Evolutionary conservation across 495 filamentous ascomycete genomes (phyloP).

Genomic region (Tetracladium marchalianum): DNA sequence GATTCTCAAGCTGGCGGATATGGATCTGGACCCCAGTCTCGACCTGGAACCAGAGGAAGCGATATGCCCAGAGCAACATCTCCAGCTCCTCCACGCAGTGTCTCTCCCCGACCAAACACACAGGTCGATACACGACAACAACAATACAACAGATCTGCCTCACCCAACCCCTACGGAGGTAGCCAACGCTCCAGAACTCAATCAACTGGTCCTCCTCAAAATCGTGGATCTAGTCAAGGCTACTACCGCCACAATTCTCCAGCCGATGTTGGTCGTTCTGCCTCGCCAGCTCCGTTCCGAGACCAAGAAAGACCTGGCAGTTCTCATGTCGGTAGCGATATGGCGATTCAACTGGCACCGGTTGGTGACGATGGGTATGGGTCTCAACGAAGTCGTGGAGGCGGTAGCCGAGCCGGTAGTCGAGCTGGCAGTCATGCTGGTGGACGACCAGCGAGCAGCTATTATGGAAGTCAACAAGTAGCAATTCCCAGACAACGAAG

Average conservation of each 20-base stretch:
- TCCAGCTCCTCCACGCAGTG: constrained; percentile 37
- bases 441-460: constrained; percentile 41
- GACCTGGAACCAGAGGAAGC: constrained; percentile 33
- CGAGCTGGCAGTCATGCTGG: constrained; percentile 26
- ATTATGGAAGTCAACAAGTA: constrained; percentile 45
- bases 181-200: constrained; percentile 29
- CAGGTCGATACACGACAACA: constrained; percentile 23
- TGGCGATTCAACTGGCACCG: constrained; percentile 65
- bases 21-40: constrained; percentile 14
- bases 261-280: constrained; percentile 39
- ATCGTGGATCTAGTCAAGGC: constrained; percentile 45
- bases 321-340: constrained; percentile 40
- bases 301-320: constrained; percentile 55
- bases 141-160: constrained; percentile 31
- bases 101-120: constrained; percentile 40
- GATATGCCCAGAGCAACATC: constrained; percentile 41
- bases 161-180: constrained; percentile 40
- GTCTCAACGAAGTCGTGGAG: constrained; percentile 36
- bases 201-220: constrained; percentile 21
- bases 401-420: constrained; percentile 25
- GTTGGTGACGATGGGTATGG: constrained; percentile 39
- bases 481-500: constrained; percentile 53
- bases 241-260: constrained; percentile 51
- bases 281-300: constrained; percentile 46
- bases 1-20: constrained; percentile 16